Conservation (phyloP, 176 grass and related monocot species). For the Carex myosuroides region DNA sequence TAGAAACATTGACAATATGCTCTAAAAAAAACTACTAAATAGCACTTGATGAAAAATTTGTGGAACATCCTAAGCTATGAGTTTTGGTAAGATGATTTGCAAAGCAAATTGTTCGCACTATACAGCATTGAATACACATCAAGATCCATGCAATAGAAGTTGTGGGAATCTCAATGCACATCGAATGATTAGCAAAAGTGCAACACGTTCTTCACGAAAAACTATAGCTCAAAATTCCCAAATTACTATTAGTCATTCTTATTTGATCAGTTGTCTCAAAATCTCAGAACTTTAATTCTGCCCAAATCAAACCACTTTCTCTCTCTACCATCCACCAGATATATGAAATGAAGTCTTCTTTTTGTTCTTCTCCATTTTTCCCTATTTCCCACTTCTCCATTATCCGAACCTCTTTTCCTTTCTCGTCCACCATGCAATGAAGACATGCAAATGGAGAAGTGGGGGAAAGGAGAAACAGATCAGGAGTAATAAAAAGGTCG, state of each 20-base stretch:
- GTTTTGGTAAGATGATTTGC: not conserved
- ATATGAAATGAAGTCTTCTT: not conserved
- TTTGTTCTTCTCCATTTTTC: not conserved
- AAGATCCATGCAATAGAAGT: not conserved
- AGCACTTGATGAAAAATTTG: not conserved
- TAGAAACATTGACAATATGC: not conserved
- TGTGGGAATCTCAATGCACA: not conserved
- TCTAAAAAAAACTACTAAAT: not conserved
- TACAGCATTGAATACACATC: not conserved
- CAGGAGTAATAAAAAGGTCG: not conserved
- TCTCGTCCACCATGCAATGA: not conserved
- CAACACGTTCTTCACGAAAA: not conserved
- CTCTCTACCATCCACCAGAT: not conserved
- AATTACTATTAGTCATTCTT: not conserved
- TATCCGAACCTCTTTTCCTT: not conserved
- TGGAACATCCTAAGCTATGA: not conserved
- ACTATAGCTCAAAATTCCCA: not conserved
- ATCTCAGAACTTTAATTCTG: not conserved
- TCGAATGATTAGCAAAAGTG: not conserved
- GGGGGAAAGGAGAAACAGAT: not conserved
- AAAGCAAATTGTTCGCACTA: not conserved
- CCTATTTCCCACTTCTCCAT: not conserved
- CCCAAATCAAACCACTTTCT: not conserved
- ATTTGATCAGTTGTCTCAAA: not conserved
- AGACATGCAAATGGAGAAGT: not conserved